Evolutionary conservation across 352 stramenopile genomes (phyloP), one percentile per base, ranked within the genome.

Genomic region (Globisporangium spiculum): DNA sequence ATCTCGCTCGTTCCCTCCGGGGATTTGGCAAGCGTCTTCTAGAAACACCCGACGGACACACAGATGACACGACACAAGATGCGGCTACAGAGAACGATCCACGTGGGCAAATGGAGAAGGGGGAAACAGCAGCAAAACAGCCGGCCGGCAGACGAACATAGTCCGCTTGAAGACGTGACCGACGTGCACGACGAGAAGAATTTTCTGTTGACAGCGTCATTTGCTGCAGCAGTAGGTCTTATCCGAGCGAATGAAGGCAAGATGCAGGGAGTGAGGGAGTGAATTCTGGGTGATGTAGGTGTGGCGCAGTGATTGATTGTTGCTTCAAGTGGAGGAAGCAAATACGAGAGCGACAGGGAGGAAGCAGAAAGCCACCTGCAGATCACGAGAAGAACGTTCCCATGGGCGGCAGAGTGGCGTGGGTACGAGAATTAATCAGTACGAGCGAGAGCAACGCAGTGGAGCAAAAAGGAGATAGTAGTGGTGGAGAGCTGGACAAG

Each of bases 181-280:
- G 32, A 32, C 56, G n/a, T 62, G 56, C 41, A 20, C 18, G 16
- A 32, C 56, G 32, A 62, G 56, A 62, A 62, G 56, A 62, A 50
- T 50, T 16, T 50, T 62, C 56, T 10, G 7, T 22, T 32, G 32
- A 30, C 32, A 18, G 14, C 12, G 4, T 0, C 38, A 46, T 6
- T 46, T 41, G 34, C 34, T 1, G 10, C 34, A 12, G 10, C 36
- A 41, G 38, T 14, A 48, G 38, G 38, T 20, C 38, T 7, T 14
- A 20, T 16, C 18, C 38, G 38, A 48, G 38, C 38, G 38, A 20
- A 16, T 32, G 27, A 32, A 3, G 20, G 56, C 24, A 34, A 34
- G 1, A 5, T 22, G 12, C 10, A 58, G 4, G 0, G 24, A 18
- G 26, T 20, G 22, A 56, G 50, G 10, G 22, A 56, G 27, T 32